Conservation (phyloP, 305 asterid species). For the Fraxinus nigra region DNA sequence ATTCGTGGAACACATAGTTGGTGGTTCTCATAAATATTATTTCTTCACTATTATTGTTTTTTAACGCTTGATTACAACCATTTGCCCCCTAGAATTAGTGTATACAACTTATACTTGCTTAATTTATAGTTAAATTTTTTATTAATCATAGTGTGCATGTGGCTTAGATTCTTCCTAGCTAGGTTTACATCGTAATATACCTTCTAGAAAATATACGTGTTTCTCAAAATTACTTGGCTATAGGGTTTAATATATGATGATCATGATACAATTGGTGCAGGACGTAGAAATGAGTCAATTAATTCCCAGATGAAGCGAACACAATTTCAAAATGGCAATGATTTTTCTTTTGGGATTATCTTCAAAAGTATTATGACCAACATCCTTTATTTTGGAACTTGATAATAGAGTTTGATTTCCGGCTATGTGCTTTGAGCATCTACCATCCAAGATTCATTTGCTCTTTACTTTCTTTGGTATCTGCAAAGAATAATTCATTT, state of each 20-base stretch:
- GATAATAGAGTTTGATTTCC: too few relatives aligned
- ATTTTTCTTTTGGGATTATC: too few relatives aligned
- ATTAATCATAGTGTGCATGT: conserved; percentile 21
- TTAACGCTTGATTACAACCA: not conserved
- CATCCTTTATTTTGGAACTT: too few relatives aligned
- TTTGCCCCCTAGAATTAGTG: not conserved
- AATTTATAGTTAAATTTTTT: not conserved
- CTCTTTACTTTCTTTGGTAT: too few relatives aligned
- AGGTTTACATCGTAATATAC: conserved; percentile 11
- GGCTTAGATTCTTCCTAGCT: conserved; percentile 28
- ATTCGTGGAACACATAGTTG: not conserved
- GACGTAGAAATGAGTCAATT: conserved; percentile 16
- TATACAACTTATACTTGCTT: not conserved
- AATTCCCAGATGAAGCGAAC: conserved; percentile 30
- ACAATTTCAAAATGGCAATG: not conserved
- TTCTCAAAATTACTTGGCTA: not conserved
- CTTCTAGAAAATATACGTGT: not conserved
- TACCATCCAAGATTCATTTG: too few relatives aligned
- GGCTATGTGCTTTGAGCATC: too few relatives aligned
- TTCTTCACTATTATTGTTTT: not conserved
- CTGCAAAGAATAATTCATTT: too few relatives aligned
- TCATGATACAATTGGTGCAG: not conserved
- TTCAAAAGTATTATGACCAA: too few relatives aligned
- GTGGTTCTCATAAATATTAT: conserved; percentile 1
- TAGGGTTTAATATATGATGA: not conserved